Evolutionary conservation across 1,284 basidiomycete genomes (phyloP), one percentile per base, ranked within the genome.

Genomic region (Malassezia yamatoensis): DNA sequence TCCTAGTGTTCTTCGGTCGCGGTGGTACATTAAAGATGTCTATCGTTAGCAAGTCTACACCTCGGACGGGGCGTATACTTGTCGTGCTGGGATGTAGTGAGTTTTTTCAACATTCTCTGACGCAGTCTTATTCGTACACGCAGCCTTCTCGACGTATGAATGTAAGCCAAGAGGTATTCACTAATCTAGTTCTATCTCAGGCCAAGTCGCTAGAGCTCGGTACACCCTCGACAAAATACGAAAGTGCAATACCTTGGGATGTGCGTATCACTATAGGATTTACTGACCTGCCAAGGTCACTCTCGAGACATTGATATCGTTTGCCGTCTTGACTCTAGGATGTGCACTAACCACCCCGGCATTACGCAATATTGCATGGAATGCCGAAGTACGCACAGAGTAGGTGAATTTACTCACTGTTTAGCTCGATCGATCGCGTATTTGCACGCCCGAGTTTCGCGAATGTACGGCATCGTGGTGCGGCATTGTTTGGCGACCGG

Each of bases 91-190:
- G 54, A 11, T 45, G 47, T 20, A n/a, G 54, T 56, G 42, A 36
- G 54, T 44, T 13, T 1, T 2, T 3, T 24, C n/a, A 8, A 6
- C 2, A 9, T 11, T 7, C 4, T 29, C 37, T 49, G 16, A 18
- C 35, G 10, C 38, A 60, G 59, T 53, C 5, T 49, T 60, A 1
- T 60, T 60, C 40, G 45, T 51, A n/a, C 59, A 60, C 41, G 51
- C 54, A 9, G 54, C 59, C 7, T 60, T 53, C 48, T 60, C 59
- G 38, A 53, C 51, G 7, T 60, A 57, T 13, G 59, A 60, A 42
- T 52, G 59, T 60, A 41, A 11, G 59, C 44, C 3, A 6, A 1
- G 18, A 39, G 38, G n/a, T 15, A 21, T 32, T 18, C 4, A n/a
- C 41, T 43, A 15, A 43, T 18, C 12, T 48, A 60, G 59, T 53